Percentiles rank a stretch among this genome's conserved stretches.
Conservation (phyloP, 2,329 filamentous ascomycete species). For the Epichloe amarillans region DNA sequence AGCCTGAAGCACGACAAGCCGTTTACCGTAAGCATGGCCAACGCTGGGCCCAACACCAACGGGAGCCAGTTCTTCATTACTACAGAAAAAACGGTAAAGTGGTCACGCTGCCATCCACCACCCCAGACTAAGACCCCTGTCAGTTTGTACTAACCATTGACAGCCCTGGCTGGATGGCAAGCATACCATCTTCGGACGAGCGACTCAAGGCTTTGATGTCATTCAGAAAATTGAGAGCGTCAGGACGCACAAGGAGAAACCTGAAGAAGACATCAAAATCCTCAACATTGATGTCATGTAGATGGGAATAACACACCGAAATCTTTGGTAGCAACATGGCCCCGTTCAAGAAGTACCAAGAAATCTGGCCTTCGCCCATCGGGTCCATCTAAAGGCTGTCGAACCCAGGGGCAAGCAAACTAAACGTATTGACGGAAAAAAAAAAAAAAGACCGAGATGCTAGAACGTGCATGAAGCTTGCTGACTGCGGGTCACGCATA, state of each 20-base stretch:
- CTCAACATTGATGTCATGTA: conserved; percentile 63
- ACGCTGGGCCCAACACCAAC: conserved; percentile 90
- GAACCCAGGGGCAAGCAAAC: not conserved
- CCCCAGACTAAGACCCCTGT: conserved; percentile 2
- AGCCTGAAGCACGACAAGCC: conserved; percentile 87
- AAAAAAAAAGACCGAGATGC: not conserved
- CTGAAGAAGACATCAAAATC: conserved; percentile 94
- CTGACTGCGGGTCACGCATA: conserved; percentile 2
- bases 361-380: not conserved
- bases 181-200: conserved; percentile 90
- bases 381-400: not conserved
- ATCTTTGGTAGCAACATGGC: not conserved
- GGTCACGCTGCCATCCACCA: not conserved
- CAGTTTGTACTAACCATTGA: conserved; percentile 4
- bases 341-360: not conserved
- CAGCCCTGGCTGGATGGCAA: conserved; percentile 88
- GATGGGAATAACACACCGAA: not conserved
- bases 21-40: conserved; percentile 95
- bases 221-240: conserved; percentile 91
- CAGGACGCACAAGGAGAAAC: conserved; percentile 80
- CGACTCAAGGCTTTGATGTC: conserved; percentile 81
- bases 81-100: conserved; percentile 77
- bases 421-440: not conserved
- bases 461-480: not conserved
- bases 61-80: conserved; percentile 98